Percentiles rank a stretch among this genome's conserved stretches.
These are phyloP conservation scores for Fusarium algeriense DNA, from an alignment of 2,329 filamentous ascomycete species.

Conservation along the genomic window DNA sequence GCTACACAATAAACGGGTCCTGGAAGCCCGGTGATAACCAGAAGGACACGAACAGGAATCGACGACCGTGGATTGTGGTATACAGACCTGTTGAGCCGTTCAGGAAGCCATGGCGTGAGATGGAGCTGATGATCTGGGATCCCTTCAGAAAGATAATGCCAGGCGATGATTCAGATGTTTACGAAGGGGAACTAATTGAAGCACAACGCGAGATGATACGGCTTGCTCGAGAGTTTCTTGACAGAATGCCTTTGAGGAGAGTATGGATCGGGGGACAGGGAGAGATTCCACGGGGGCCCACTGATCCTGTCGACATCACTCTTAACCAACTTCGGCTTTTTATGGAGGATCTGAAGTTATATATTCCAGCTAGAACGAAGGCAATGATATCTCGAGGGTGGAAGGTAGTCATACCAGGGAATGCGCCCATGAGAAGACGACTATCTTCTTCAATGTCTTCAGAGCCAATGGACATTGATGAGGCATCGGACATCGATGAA, in stretches of 20 bases:
- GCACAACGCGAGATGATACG: conserved; percentile 62
- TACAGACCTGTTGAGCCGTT: conserved; percentile 60
- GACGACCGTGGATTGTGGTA: conserved; percentile 65
- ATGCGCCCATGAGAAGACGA: background rate
- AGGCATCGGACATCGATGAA: conserved; percentile 30
- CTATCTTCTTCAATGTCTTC: background rate
- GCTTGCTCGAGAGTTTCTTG: conserved; percentile 47
- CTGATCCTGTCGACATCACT: conserved; percentile 58
- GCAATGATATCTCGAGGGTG: conserved; percentile 54
- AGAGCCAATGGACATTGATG: conserved; percentile 41
- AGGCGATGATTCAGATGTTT: conserved; percentile 25
- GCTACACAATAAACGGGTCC: conserved; percentile 61
- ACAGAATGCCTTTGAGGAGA: conserved; percentile 49
- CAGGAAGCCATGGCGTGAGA: conserved; percentile 45
- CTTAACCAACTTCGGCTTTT: conserved; percentile 54
- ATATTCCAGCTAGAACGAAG: conserved; percentile 52
- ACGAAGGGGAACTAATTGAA: conserved; percentile 55
- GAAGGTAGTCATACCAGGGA: conserved; percentile 48
- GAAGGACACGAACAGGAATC: conserved; percentile 37
- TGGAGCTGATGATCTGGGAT: conserved; percentile 70
- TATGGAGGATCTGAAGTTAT: conserved; percentile 48
- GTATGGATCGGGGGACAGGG: conserved; percentile 62
- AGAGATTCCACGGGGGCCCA: conserved; percentile 31
- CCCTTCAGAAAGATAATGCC: conserved; percentile 48
- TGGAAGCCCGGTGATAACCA: conserved; percentile 50